Conservation (phyloP, 805 yeast genomes). For the Pichia thaimueangensis region DNA sequence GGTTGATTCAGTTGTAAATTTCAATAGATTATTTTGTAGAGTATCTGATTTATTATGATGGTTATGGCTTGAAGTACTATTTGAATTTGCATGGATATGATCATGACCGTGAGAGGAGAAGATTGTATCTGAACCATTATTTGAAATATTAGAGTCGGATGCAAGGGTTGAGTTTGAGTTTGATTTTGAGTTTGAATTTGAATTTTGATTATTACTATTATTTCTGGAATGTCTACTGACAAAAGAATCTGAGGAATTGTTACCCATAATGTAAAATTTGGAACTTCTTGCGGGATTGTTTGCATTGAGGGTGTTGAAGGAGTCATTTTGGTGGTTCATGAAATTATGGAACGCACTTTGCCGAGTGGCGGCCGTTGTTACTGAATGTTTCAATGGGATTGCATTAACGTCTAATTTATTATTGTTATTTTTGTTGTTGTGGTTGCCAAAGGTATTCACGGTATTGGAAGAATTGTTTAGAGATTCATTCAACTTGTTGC, state of each 20-base stretch:
- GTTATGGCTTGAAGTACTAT: neutral
- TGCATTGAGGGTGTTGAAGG: slow-evolving; percentile 6
- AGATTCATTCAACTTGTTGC: too few relatives aligned
- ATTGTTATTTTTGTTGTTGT: neutral
- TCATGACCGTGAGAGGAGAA: neutral
- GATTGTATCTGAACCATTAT: neutral
- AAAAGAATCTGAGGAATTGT: slow-evolving; percentile 11
- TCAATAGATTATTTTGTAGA: slow-evolving; percentile 23
- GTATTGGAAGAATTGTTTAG: too few relatives aligned
- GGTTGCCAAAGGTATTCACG: neutral
- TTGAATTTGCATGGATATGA: too few relatives aligned
- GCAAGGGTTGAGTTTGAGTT: neutral
- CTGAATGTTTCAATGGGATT: neutral
- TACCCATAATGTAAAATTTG: slow-evolving; percentile 13
- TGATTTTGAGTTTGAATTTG: neutral
- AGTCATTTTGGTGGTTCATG: slow-evolving; percentile 6
- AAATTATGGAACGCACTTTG: slow-evolving; percentile 9
- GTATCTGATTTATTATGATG: neutral
- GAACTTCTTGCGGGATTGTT: slow-evolving; percentile 3
- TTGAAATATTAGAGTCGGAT: neutral
- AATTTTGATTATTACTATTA: too few relatives aligned
- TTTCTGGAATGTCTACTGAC: too few relatives aligned
- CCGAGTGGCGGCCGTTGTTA: neutral
- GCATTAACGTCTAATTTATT: neutral
- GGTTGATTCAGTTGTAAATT: slow-evolving; percentile 71